Percentiles rank a stretch among this genome's conserved stretches.
Conservation (phyloP, 257 asterid species). For the Anisodus tanguticus region DNA sequence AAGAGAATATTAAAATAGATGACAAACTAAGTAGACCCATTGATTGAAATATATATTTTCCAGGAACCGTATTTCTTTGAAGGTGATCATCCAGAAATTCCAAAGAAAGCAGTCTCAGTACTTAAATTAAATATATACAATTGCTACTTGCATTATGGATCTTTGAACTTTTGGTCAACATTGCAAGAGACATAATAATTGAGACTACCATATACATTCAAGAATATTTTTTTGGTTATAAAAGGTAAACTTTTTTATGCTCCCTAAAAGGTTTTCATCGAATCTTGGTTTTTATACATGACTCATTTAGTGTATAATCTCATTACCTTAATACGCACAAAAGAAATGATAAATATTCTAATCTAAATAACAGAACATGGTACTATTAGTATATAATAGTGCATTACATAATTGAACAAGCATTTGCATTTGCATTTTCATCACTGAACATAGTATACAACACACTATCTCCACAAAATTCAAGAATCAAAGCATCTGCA, state of each 20-base stretch:
- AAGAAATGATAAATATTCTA: too few relatives aligned
- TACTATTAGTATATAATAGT: too few relatives aligned
- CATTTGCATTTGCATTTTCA: constrained; percentile 82
- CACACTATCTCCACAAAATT: constrained; percentile 46
- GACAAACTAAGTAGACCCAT: background rate
- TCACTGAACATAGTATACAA: constrained; percentile 65
- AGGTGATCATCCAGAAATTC: background rate
- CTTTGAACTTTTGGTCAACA: background rate
- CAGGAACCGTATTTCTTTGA: background rate
- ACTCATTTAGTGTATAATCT: too few relatives aligned
- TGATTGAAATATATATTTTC: background rate
- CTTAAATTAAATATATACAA: background rate
- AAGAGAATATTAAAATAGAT: background rate
- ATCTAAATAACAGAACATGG: too few relatives aligned
- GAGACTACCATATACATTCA: too few relatives aligned
- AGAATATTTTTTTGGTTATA: too few relatives aligned
- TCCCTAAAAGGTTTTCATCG: too few relatives aligned
- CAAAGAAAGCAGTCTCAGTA: background rate
- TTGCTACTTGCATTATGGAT: background rate
- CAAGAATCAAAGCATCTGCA: constrained; percentile 39
- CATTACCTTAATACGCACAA: too few relatives aligned
- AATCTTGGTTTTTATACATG: too few relatives aligned
- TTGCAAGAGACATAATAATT: too few relatives aligned
- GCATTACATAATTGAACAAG: constrained; percentile 67
- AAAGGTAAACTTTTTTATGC: too few relatives aligned